Evolutionary conservation across 371 early-diverging fungal species (phyloP).

Genomic region (Blakeslea trispora): DNA sequence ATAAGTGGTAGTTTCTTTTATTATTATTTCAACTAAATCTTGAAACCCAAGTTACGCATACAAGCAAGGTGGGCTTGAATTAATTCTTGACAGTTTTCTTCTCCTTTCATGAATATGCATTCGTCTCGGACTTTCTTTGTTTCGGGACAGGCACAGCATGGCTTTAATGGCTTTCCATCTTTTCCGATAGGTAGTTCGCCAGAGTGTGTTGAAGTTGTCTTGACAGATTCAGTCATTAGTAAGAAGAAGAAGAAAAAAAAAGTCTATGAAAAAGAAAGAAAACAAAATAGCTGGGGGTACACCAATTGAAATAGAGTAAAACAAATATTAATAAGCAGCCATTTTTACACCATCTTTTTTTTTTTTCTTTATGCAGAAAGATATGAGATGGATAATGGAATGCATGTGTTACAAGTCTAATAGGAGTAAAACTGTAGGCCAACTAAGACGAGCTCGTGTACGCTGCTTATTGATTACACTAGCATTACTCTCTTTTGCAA

Average conservation of each 20-base stretch:
- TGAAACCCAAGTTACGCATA: constrained; percentile 92
- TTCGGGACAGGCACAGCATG: constrained; percentile 97
- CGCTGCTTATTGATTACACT: too few relatives aligned
- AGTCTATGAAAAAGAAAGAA: constrained; percentile 11
- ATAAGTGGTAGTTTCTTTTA: too few relatives aligned
- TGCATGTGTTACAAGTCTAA: too few relatives aligned
- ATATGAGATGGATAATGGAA: too few relatives aligned
- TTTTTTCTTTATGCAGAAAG: too few relatives aligned
- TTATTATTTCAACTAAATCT: constrained; percentile 57
- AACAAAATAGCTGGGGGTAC: too few relatives aligned
- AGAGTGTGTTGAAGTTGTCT: constrained; percentile 48
- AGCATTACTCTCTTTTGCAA: too few relatives aligned
- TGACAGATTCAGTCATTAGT: constrained; percentile 47
- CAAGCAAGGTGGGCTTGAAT: constrained; percentile 90
- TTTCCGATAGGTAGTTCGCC: constrained; percentile 50
- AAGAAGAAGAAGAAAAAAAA: background rate
- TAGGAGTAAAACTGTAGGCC: too few relatives aligned
- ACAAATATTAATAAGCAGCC: too few relatives aligned
- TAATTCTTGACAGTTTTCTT: constrained; percentile 84
- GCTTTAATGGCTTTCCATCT: constrained; percentile 78
- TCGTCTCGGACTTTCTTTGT: constrained; percentile 90
- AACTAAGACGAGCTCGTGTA: too few relatives aligned
- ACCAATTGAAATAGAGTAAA: too few relatives aligned
- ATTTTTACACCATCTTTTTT: too few relatives aligned
- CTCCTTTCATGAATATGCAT: constrained; percentile 86